Evolutionary conservation across 192 early-diverging fungal genomes (phyloP).

Genomic region (Lobosporangium transversale): DNA sequence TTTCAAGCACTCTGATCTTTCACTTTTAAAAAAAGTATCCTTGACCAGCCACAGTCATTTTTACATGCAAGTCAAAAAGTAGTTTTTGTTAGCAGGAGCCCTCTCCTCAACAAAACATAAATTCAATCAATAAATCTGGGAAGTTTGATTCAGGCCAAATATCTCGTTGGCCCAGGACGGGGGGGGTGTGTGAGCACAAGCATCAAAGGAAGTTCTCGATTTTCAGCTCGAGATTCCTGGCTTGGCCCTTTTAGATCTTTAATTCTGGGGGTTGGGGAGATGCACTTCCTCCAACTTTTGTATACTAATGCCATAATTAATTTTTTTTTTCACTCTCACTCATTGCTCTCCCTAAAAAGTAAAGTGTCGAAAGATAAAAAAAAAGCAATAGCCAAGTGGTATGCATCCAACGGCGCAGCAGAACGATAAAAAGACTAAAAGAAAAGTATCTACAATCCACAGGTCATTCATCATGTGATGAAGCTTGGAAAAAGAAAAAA

Average conservation of each 20-base stretch:
- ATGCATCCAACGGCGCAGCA: slow-evolving; percentile 26
- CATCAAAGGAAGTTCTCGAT: slow-evolving; percentile 33
- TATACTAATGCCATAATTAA: no score
- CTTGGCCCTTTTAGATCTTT: slow-evolving; percentile 38
- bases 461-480: no score
- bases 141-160: slow-evolving; percentile 53
- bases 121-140: slow-evolving; percentile 28
- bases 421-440: slow-evolving; percentile 18
- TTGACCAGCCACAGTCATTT: no score
- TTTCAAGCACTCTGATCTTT: no score
- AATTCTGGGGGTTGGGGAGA: slow-evolving; percentile 31
- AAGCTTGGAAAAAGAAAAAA: no score
- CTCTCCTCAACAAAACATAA: slow-evolving; percentile 55
- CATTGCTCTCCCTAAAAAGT: not conserved
- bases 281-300: slow-evolving; percentile 1
- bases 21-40: no score
- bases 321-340: slow-evolving; percentile 24
- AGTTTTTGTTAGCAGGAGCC: slow-evolving; percentile 49
- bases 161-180: slow-evolving; percentile 51
- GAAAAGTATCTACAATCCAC: not conserved
- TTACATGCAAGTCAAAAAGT: no score
- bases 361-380: slow-evolving; percentile 1
- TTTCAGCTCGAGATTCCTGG: slow-evolving; percentile 46
- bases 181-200: slow-evolving; percentile 15
- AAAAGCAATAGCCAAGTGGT: not conserved